These are phyloP conservation scores for Magnaporthiopsis poae DNA, from an alignment of 2,329 filamentous ascomycete species.

Conservation along the genomic window DNA sequence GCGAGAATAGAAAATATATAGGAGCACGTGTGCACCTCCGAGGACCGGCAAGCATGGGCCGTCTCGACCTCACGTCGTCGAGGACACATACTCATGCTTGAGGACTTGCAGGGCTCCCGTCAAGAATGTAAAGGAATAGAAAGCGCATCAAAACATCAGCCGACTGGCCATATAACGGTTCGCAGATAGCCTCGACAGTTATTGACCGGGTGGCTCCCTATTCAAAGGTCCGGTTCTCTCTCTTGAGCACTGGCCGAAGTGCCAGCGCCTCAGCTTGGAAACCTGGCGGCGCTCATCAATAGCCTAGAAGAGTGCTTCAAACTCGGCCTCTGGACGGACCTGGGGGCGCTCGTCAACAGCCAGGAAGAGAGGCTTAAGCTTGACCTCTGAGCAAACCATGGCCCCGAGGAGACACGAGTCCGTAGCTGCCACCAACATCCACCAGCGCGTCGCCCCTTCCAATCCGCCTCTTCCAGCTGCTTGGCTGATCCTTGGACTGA, in stretches of 20 bases:
- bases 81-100: no score
- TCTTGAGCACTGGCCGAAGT: no score
- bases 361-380: conserved; percentile 33
- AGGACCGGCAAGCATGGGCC: no score
- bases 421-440: conserved; percentile 49
- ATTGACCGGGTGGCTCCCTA: conserved; percentile 20
- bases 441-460: conserved; percentile 38
- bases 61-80: no score
- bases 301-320: conserved; percentile 28
- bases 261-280: conserved; percentile 20
- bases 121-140: no score
- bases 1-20: no score
- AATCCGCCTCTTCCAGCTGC: conserved; percentile 21
- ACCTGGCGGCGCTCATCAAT: conserved; percentile 27
- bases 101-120: no score
- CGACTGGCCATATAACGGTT: conserved; percentile 11
- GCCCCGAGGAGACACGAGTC: no score
- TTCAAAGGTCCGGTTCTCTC: neutral
- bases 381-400: conserved; percentile 29
- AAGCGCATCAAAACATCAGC: neutral
- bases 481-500: conserved; percentile 30
- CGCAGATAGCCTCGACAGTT: conserved; percentile 27
- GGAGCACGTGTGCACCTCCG: no score
- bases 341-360: conserved; percentile 22
- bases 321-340: conserved; percentile 34